Base-by-base conservation (phyloP, 2,329 filamentous ascomycete species). In the Furcasterigmium furcatum region DNA sequence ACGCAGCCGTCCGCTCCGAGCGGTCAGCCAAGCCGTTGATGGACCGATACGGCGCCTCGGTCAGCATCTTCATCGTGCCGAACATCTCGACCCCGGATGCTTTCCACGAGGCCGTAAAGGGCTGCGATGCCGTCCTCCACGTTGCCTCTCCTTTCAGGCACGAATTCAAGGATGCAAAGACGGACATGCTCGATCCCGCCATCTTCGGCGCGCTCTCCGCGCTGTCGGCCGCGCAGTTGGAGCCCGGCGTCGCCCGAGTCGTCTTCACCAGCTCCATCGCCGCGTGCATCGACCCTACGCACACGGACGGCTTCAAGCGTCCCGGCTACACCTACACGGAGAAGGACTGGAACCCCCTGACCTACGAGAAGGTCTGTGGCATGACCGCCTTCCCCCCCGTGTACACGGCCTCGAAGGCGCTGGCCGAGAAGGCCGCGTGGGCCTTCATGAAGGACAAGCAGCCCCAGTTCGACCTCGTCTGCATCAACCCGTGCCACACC, bases 81-180 rank as follows among this genome's bases (percentile, higher is more conserved):
- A 88, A 95, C 58, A 87, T 95, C 53, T 86, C 88, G 3, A 65
- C 82, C 56, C 75, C 81, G 35, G 75, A 76, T 45, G 89, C 89
- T 45, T 95, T 95, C 59, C 82, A 88, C 55, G 72, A 82, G 54
- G 80, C 76, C 2, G 68, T 76, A 46, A 61, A 68, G 59, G 66
- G 58, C 3, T 61, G 81, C 42, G 71, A 78, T 43, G 73, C 74
- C 42, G 77, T 83, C 29, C 64, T 82, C 39, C 79, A 84, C 64
- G 80, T 78, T 2, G 79, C 80, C 1, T 80, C 76, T 39, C 79
- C 80, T 1, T 76, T 82, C 58, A 75, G 77, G 53, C 79, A 71
- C 62, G 70, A 73, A 3, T 71, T 68, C 51, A 68, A 60, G 29
- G 74, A 80, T 52, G 62, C 74, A 5, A 59, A 72, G 49, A 71